A percentile compares a stretch with the other conserved stretches of the same genome.
Conservation (phyloP, 2,329 filamentous ascomycete species). For the Parastagonospora nodorum region DNA sequence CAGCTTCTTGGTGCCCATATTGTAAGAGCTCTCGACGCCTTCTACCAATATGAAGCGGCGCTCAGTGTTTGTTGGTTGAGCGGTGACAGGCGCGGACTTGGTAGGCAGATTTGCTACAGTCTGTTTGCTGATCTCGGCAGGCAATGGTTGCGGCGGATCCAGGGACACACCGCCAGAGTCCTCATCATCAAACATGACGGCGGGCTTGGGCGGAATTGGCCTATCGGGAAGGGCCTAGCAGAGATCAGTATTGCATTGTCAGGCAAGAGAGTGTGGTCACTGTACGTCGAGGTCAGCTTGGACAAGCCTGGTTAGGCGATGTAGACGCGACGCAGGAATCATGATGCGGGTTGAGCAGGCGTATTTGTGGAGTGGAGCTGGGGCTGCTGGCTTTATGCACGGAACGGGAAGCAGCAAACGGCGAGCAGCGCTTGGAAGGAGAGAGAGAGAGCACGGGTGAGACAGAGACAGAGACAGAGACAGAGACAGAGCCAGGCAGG, state of each 20-base stretch:
- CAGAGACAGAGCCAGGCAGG: neutral
- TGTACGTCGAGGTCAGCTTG: conserved; percentile 25
- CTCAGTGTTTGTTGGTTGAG: conserved; percentile 16
- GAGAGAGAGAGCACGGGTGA: neutral
- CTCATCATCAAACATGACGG: conserved; percentile 15
- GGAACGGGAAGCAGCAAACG: too few relatives aligned
- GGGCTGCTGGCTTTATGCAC: too few relatives aligned
- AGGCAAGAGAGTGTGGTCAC: neutral
- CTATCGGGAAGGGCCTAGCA: conserved; percentile 28
- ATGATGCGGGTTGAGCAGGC: conserved; percentile 15
- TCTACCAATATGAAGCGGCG: conserved; percentile 27
- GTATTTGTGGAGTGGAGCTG: neutral
- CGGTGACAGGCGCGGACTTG: neutral
- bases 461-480: neutral
- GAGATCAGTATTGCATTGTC: neutral
- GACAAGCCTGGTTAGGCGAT: conserved; percentile 25
- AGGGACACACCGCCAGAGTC: conserved; percentile 29
- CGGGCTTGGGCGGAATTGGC: conserved; percentile 4
- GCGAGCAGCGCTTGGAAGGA: neutral
- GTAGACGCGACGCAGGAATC: conserved; percentile 26
- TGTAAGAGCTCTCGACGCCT: conserved; percentile 29
- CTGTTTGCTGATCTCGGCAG: conserved; percentile 15
- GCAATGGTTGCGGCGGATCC: neutral
- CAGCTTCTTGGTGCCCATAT: conserved; percentile 15
- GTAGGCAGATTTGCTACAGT: neutral